Evolutionary conservation across 345 rosid species (phyloP), one percentile per base, ranked within the genome.

Genomic region (Triadica sebifera): DNA sequence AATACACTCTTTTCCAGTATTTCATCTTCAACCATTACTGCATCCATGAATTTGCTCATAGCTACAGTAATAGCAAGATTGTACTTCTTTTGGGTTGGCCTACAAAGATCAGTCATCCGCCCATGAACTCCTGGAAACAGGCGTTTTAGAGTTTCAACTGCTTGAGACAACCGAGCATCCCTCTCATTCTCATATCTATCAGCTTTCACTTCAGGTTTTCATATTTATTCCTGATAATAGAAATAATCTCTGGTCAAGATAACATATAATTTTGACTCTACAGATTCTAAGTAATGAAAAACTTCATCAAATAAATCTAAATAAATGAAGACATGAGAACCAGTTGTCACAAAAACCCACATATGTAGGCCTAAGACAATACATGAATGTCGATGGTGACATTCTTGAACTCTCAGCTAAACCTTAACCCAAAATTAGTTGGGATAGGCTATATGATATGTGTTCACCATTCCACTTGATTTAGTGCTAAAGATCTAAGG

Each of bases 21-120:
- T 82, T 95, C 99, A 87, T 95, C 96, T 80, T 95, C 98, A 41
- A 93, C 99, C 67, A 95, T 96, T 56, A 93, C 94, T 2, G 98
- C 96, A 87, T 95, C 99, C 98, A 95, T 95, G 82, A 95, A 95
- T 87, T 79, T 91, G 41, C 99, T 98, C 99, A 95, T 95, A 43
- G 96, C 94, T 79, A 95, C 98, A 72, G 97, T 95, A 77, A 95
- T 90, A 74, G 98, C 99, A 81, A 95, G 96, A 80, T 95, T 90
- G 83, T 91, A 93, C 79, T 95, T 95, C 84, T 91, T 90, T 76
- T 83, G 90, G 52, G 90, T 90, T 81, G 99, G 98, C 85, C 91
- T 88, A 84, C 96, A 95, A 73, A 95, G 94, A 76, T 93, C 97
- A 77, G 96, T 93, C 85, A 95, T 92, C 69, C 98, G 97, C 74